These are phyloP conservation scores for Coniella lustricola DNA, from an alignment of 2,329 filamentous ascomycete genomes.

Conservation along the genomic window DNA sequence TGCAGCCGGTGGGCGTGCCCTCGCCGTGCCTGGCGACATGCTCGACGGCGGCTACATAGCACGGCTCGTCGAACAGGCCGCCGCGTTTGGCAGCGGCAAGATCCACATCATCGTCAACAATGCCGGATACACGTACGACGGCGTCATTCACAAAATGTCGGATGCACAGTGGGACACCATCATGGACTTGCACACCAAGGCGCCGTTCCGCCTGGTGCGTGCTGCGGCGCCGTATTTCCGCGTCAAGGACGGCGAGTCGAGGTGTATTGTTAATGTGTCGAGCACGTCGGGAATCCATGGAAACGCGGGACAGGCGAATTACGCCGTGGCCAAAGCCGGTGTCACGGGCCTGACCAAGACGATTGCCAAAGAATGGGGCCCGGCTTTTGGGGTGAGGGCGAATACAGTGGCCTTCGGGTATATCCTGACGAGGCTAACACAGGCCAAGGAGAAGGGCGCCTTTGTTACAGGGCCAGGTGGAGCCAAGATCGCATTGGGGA, in stretches of 20 bases:
- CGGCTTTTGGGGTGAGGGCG: constrained; percentile 69
- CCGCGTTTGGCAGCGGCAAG: constrained; percentile 77
- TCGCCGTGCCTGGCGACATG: constrained; percentile 72
- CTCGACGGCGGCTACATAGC: constrained; percentile 64
- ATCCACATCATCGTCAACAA: constrained; percentile 91
- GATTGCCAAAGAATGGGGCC: constrained; percentile 89
- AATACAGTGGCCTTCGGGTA: constrained; percentile 83
- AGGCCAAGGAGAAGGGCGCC: constrained; percentile 75
- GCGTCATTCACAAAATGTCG: constrained; percentile 85
- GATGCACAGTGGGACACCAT: constrained; percentile 92
- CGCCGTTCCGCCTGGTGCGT: constrained; percentile 76
- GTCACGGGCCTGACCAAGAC: constrained; percentile 79
- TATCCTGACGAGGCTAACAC: constrained; percentile 73
- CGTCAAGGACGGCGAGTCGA: constrained; percentile 71
- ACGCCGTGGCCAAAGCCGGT: constrained; percentile 77
- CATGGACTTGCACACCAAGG: constrained; percentile 73
- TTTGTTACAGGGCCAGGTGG: constrained; percentile 73
- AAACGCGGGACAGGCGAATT: constrained; percentile 89
- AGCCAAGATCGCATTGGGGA: constrained; percentile 66
- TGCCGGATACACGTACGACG: constrained; percentile 89
- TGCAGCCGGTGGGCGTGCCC: constrained; percentile 54
- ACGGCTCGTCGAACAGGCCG: constrained; percentile 64
- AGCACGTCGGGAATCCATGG: constrained; percentile 77
- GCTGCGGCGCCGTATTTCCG: constrained; percentile 81
- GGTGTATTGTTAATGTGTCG: constrained; percentile 77